phyloP scores from a whole-genome alignment of 306 rosid species.

The Echinosophora koreensis region DNA sequence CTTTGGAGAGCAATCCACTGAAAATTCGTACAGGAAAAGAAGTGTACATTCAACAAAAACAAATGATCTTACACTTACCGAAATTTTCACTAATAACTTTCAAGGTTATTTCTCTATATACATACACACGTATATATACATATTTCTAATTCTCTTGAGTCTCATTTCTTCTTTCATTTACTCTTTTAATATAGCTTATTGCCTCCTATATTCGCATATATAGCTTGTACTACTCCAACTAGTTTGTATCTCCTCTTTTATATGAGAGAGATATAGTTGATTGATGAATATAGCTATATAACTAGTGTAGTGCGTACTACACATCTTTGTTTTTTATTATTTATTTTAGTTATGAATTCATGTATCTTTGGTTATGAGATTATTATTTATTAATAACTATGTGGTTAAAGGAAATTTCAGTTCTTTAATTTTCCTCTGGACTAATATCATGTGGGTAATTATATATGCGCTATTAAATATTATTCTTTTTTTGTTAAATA shows the following conservation, averaged over 20 bases:
- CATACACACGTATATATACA: neutral
- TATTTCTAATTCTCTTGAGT: neutral
- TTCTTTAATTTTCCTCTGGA: no score
- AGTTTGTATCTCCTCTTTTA: neutral
- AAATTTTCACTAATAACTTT: neutral
- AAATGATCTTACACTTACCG: neutral
- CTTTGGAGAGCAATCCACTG: neutral
- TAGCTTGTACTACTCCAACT: constrained; percentile 4
- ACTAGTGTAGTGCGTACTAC: no score
- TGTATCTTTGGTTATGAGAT: no score
- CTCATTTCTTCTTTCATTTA: neutral
- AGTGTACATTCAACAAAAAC: neutral
- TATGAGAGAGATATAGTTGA: neutral
- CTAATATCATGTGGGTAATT: no score
- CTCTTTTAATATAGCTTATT: neutral
- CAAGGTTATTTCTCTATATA: neutral
- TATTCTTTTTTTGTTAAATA: no score
- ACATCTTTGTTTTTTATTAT: no score
- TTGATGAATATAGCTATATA: no score
- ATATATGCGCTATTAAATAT: no score
- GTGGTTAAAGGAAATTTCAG: no score
- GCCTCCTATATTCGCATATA: neutral
- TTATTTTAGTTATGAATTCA: no score
- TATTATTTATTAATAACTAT: no score
- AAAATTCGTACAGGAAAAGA: neutral